Evolutionary conservation across 805 yeast species (phyloP), one percentile per base, ranked within the genome.

Genomic region (Saturnispora gosingensis): DNA sequence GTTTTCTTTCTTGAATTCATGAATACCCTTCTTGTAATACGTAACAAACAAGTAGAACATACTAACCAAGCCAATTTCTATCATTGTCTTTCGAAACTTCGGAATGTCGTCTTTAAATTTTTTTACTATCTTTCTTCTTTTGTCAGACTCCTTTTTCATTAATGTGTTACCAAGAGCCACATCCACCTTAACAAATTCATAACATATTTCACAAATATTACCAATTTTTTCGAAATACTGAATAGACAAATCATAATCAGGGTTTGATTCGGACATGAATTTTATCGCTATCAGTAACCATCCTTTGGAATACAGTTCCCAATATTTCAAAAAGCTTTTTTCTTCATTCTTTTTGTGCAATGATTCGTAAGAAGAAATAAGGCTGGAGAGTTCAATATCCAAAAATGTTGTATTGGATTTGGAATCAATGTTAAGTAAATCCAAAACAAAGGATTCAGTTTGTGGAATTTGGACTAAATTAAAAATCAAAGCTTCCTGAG

Each of bases 141-240:
- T 49, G 2, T 27, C 22, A 6, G 16, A 11, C 18, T 36, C 38
- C 34, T 36, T 49, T 20, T 43, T 35, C 7, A 43, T 36, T 18
- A 43, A 1, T 20, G 25, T 24, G 6, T 18, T 18, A 15, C 16
- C 13, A 35, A 40, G 18, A 13, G 20, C 28, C 4, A 22, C 25
- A 15, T 47, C 27, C n/a, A 40, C 24, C 20, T 49, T 49, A 5
- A 44, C 43, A 11, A 49, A 9, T 36, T 49, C 51, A 36, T 49
- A 49, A 4, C 20, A n/a, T 7, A 42, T 8, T 32, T 42, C 24
- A 32, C 46, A 48, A 32, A 40, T n/a, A 13, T 32, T 13, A 4
- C 28, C 22, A 20, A 48, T 40, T 15, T 40, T 32, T 24, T 32
- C 32, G 9, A 48, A 48, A 28, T 16, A 13, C 18, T 8, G 28